phyloP scores from a whole-genome alignment of 495 filamentous ascomycete species.

The Neurospora sp. region DNA sequence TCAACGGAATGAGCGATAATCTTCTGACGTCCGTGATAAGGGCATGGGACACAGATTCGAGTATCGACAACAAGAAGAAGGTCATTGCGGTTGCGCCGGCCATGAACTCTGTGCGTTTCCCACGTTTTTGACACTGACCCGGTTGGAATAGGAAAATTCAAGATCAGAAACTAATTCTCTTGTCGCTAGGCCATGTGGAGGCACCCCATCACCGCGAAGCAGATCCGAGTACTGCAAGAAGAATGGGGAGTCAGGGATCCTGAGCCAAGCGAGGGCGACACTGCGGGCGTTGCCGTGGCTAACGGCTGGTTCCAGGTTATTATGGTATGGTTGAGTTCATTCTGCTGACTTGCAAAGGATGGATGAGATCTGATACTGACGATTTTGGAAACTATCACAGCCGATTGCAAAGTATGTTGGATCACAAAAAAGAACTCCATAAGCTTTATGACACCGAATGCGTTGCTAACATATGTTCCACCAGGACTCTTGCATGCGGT shows the following conservation, averaged over 20 bases:
- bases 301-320: constrained; percentile 70
- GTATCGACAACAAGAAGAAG: constrained; percentile 45
- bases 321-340: constrained; percentile 21
- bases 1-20: constrained; percentile 24
- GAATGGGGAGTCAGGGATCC: constrained; percentile 58
- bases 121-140: no score
- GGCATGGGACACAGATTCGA: constrained; percentile 74
- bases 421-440: not conserved
- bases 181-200: constrained; percentile 59
- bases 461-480: not conserved
- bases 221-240: constrained; percentile 57
- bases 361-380: not conserved
- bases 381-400: not conserved
- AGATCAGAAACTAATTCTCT: not conserved
- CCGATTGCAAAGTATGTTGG: constrained; percentile 12
- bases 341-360: no score
- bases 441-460: not conserved
- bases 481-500: constrained; percentile 21
- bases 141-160: not conserved
- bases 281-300: not conserved
- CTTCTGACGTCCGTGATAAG: constrained; percentile 59
- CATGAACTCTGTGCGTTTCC: constrained; percentile 22
- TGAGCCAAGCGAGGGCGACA: constrained; percentile 33
- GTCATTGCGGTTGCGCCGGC: constrained; percentile 49
- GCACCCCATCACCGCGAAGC: constrained; percentile 67